phyloP scores from a whole-genome alignment of 768 basidiomycete species.

The Hypholoma fasciculare region DNA sequence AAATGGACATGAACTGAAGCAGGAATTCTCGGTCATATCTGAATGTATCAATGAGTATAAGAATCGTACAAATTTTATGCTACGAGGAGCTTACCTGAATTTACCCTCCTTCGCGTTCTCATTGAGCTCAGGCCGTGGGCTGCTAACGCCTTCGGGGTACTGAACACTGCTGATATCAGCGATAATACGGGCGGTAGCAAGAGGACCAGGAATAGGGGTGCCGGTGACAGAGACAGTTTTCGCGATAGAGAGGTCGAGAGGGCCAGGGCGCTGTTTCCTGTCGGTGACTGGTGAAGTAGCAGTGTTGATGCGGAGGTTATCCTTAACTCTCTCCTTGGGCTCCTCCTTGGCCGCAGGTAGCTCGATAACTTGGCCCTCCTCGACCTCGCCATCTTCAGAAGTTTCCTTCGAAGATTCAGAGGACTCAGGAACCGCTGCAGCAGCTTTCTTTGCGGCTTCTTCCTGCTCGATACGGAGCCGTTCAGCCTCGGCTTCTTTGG shows the following conservation, averaged over 20 bases:
- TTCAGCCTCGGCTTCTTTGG: constrained; percentile 43
- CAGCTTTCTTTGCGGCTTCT: constrained; percentile 42
- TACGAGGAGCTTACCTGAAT: no score
- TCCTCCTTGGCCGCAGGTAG: constrained; percentile 35
- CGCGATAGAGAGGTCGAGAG: constrained; percentile 65
- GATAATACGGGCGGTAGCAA: constrained; percentile 84
- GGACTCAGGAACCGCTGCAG: constrained; percentile 21
- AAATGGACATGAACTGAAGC: constrained; percentile 92
- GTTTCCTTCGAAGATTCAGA: constrained; percentile 27
- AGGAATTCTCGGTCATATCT: constrained; percentile 98
- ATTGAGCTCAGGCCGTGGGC: constrained; percentile 86
- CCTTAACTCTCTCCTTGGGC: constrained; percentile 48
- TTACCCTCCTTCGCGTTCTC: constrained; percentile 81
- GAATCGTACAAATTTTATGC: no score
- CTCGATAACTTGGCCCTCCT: constrained; percentile 17
- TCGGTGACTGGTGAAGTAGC: constrained; percentile 37
- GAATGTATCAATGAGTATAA: constrained; percentile 4
- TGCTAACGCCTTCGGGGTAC: constrained; percentile 83
- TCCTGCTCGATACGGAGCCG: constrained; percentile 40
- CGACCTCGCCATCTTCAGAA: constrained; percentile 24
- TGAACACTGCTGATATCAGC: constrained; percentile 74
- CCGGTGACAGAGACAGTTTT: constrained; percentile 25
- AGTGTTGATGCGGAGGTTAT: constrained; percentile 68
- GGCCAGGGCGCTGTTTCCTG: constrained; percentile 63
- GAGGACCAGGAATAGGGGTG: constrained; percentile 37